Evolutionary conservation across 495 filamentous ascomycete species (phyloP).

Genomic region (Aspergillus heteromorphus): DNA sequence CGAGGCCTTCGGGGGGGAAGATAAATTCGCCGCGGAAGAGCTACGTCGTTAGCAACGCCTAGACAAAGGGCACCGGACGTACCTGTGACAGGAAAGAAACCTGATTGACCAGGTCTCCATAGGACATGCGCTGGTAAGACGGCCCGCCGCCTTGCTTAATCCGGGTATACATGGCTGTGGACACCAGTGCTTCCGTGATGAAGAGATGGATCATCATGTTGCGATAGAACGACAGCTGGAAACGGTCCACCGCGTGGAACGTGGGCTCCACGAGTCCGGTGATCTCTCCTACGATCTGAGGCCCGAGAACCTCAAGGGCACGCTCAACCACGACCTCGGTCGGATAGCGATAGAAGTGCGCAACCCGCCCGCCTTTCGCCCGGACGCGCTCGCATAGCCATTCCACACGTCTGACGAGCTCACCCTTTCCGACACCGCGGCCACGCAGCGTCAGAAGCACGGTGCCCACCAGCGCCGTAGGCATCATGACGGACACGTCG

Average conservation of each 20-base stretch:
- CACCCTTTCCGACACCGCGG: slow-evolving; percentile 80
- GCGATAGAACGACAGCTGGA: slow-evolving; percentile 94
- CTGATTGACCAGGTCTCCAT: slow-evolving; percentile 63
- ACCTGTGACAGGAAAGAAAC: slow-evolving; percentile 80
- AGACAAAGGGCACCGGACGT: slow-evolving; percentile 7
- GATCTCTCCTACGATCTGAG: slow-evolving; percentile 75
- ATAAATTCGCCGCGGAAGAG: slow-evolving; percentile 97
- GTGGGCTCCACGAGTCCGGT: slow-evolving; percentile 79
- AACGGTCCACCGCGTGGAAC: slow-evolving; percentile 89
- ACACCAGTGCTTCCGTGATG: slow-evolving; percentile 84
- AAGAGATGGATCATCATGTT: slow-evolving; percentile 99
- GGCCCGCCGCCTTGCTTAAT: slow-evolving; percentile 86
- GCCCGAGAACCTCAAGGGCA: slow-evolving; percentile 84
- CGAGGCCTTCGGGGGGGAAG: slow-evolving; percentile 80
- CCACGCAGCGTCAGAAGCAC: slow-evolving; percentile 88
- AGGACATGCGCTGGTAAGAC: slow-evolving; percentile 70
- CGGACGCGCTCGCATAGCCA: slow-evolving; percentile 84
- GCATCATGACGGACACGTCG: slow-evolving; percentile 93
- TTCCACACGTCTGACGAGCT: slow-evolving; percentile 80
- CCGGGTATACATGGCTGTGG: slow-evolving; percentile 79
- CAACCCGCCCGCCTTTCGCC: slow-evolving; percentile 82
- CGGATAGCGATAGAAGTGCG: slow-evolving; percentile 79
- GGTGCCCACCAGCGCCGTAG: slow-evolving; percentile 89
- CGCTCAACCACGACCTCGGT: slow-evolving; percentile 80
- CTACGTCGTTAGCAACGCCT: slow-evolving; percentile 29